Evolutionary conservation across 108 stramenopile species (phyloP).

Genomic region (Tribonema minus): DNA sequence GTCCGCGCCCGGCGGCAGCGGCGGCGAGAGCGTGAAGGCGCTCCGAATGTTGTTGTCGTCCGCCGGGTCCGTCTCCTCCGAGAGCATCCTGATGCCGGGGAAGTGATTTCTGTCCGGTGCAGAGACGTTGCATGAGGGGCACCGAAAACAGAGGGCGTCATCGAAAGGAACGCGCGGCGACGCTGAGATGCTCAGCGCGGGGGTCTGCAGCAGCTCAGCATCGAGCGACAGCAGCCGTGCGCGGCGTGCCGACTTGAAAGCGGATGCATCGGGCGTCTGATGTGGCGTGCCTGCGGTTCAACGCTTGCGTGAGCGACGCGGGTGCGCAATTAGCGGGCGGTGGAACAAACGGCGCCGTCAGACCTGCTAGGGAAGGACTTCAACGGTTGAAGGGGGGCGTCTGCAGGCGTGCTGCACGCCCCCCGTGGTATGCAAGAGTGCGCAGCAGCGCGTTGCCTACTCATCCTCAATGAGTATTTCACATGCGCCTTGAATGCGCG

Average conservation of each 20-base stretch:
- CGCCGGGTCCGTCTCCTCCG: slow-evolving; percentile 46
- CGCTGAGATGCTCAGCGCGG: too few species aligned
- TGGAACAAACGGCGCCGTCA: not conserved
- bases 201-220: too few species aligned
- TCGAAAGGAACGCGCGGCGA: too few species aligned
- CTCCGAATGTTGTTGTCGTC: not conserved
- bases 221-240: too few species aligned
- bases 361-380: not conserved
- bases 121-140: not conserved
- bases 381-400: not conserved
- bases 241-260: not conserved
- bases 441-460: not conserved
- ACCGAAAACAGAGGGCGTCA: not conserved
- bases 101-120: slow-evolving; percentile 26
- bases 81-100: slow-evolving; percentile 21
- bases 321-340: too few species aligned
- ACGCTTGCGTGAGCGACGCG: too few species aligned
- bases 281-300: not conserved
- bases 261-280: not conserved
- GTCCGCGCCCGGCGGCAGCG: slow-evolving; percentile 2
- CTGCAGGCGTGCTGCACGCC: not conserved
- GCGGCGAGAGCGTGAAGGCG: too few species aligned
- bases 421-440: not conserved
- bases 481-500: not conserved
- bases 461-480: not conserved